These are phyloP conservation scores for Xylaria castorea DNA, from an alignment of 495 filamentous ascomycete species.

Conservation along the genomic window DNA sequence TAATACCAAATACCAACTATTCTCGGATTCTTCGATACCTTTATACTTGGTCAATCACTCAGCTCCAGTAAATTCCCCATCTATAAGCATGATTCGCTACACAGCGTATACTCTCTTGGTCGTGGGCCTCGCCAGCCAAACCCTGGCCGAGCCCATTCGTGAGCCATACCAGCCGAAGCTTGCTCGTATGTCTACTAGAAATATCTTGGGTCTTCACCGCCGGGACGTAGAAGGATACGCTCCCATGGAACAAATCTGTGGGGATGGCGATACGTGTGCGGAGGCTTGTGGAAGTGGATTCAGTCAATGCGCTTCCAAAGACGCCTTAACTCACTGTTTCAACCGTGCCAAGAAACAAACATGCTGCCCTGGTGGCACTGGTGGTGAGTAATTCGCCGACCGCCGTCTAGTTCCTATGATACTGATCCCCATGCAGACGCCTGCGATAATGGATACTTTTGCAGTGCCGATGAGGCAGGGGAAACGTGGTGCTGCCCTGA, in stretches of 20 bases:
- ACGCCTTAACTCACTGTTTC: conserved; percentile 53
- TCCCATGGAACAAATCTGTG: conserved; percentile 49
- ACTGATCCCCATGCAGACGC: conserved; percentile 46
- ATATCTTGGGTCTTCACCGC: conserved; percentile 50
- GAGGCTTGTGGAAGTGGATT: conserved; percentile 57
- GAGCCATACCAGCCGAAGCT: conserved; percentile 50
- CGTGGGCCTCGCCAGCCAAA: conserved; percentile 47
- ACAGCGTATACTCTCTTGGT: conserved; percentile 40
- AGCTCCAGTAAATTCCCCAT: background rate
- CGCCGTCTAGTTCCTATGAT: background rate
- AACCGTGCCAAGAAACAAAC: conserved; percentile 48
- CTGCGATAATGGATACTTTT: conserved; percentile 57
- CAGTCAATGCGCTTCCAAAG: conserved; percentile 47
- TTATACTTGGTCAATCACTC: background rate
- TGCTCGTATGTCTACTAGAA: conserved; percentile 48
- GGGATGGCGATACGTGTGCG: conserved; percentile 50
- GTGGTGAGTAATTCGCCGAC: conserved; percentile 45
- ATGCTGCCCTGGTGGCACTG: conserved; percentile 53
- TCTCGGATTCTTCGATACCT: background rate
- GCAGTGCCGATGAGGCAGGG: conserved; percentile 45
- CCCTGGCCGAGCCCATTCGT: conserved; percentile 46
- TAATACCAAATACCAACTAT: background rate
- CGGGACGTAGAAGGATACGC: conserved; percentile 49
- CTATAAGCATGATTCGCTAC: conserved; percentile 4
- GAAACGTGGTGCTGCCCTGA: conserved; percentile 58